These are phyloP conservation scores for Nicotiana tabacum DNA, from an alignment of 257 asterid genomes.

Conservation along the genomic window DNA sequence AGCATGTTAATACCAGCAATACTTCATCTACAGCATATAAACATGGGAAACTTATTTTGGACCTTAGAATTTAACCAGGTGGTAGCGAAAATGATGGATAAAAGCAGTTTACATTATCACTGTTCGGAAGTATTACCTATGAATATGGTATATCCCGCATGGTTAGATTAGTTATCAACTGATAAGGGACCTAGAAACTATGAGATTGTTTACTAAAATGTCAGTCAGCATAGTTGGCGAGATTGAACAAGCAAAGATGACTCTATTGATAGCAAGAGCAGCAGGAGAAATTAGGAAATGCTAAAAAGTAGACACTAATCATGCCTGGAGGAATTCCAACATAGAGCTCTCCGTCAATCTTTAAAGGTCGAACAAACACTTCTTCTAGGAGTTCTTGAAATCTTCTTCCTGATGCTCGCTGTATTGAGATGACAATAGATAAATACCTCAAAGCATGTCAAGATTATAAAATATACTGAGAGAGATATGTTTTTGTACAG, in stretches of 20 bases:
- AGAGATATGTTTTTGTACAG: neutral
- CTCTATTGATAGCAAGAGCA: neutral
- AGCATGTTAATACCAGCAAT: neutral
- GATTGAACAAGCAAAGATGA: neutral
- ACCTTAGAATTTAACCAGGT: neutral
- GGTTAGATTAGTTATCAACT: neutral
- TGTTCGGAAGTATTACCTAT: neutral
- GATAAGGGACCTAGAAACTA: neutral
- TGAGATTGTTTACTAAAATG: neutral
- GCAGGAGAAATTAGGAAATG: neutral
- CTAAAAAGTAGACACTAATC: conserved; percentile 6
- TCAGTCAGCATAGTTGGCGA: neutral
- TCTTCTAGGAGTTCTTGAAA: conserved; percentile 93
- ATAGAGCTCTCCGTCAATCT: conserved; percentile 81
- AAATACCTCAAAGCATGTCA: conserved; percentile 7
- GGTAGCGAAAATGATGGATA: neutral
- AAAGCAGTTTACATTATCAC: neutral
- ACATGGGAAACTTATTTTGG: neutral
- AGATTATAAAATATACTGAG: neutral
- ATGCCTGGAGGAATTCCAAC: conserved; percentile 98
- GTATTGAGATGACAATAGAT: conserved; percentile 17
- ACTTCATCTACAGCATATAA: neutral
- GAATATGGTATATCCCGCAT: neutral
- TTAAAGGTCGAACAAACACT: conserved; percentile 69
- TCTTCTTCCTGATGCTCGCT: conserved; percentile 78